Conservation (phyloP, 257 asterid species). For the Solanum pinnatisectum region DNA sequence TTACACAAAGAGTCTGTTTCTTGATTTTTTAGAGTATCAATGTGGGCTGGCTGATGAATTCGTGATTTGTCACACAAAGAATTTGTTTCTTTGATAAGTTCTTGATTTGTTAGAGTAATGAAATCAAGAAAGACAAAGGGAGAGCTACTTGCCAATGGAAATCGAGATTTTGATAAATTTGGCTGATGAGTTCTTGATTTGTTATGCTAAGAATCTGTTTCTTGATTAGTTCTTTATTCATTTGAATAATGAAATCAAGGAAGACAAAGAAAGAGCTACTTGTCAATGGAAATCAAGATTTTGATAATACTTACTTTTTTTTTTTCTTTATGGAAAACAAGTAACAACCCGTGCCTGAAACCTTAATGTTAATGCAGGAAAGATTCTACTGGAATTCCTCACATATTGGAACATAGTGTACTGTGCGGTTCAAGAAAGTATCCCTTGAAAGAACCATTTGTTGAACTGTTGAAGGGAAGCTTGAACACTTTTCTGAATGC, state of each 20-base stretch:
- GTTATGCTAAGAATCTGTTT: neutral
- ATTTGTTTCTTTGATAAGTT: no score
- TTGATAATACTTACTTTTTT: neutral
- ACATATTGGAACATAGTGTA: conserved; percentile 93
- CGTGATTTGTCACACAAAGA: no score
- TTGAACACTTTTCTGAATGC: conserved; percentile 93
- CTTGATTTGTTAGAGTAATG: neutral
- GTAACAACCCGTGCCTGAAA: neutral
- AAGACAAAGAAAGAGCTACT: neutral
- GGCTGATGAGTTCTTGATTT: neutral
- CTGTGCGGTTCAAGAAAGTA: conserved; percentile 98
- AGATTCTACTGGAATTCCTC: conserved; percentile 98
- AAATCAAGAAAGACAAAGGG: neutral
- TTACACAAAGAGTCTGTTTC: neutral
- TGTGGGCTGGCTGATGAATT: neutral
- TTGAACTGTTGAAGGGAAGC: conserved; percentile 93
- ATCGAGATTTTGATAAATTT: neutral
- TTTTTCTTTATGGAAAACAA: neutral
- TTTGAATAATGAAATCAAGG: neutral
- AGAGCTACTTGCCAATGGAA: neutral
- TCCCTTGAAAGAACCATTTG: conserved; percentile 94
- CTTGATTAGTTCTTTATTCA: neutral
- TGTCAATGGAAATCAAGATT: neutral
- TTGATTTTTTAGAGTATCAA: no score
- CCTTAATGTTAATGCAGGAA: conserved; percentile 51